Base-by-base conservation (phyloP, 768 basidiomycete genomes). In the Polyporus arcularius region DNA sequence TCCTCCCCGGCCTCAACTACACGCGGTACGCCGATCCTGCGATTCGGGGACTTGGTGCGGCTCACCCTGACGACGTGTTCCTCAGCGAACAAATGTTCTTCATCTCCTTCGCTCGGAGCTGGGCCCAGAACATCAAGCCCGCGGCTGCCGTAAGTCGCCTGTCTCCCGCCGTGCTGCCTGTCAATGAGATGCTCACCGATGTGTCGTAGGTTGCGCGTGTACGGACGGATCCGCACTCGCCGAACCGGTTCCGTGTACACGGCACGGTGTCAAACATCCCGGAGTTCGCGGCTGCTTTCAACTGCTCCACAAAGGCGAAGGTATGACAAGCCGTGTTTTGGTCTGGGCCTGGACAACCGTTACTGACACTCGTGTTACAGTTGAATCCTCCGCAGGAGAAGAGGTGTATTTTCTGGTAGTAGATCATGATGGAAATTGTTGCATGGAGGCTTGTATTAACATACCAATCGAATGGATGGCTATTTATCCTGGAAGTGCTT, bases 51-150 rank as follows among this genome's bases (percentile, higher is more conserved):
- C 45, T 11, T 26, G 2, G 2, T 5, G 1, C 30, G 43, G 12
- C 31, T 41, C 15, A 30, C 9, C 43, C 16, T 15, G n/a, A 3
- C 35, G n/a, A 59, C n/a, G 28, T 35, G 14, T 28, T 28, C 11
- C 15, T 30, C 68, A 91, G 90, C 60, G 96, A 97, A 42, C 96
- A 98, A 77, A 75, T 98, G 31, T 98, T 98, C 78, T 98, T 97
- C 79, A 85, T 98, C 57, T 84, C 92, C 2, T 96, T 92, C 68
- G 95, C 85, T 14, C 84, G 90, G 30, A 85, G 90, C n/a, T 96
- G 93, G 93, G 92, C 88, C 0, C 82, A 85, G 69, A 86, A 85
- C 67, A 90, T 88, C 74, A 92, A 89, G 63, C 83, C 91, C 28
- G 88, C 85, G 46, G 84, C 89, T 30, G 89, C 89, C 28, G 89